phyloP scores from a whole-genome alignment of 1,284 basidiomycete genomes.

The Amylostereum chailletii region DNA sequence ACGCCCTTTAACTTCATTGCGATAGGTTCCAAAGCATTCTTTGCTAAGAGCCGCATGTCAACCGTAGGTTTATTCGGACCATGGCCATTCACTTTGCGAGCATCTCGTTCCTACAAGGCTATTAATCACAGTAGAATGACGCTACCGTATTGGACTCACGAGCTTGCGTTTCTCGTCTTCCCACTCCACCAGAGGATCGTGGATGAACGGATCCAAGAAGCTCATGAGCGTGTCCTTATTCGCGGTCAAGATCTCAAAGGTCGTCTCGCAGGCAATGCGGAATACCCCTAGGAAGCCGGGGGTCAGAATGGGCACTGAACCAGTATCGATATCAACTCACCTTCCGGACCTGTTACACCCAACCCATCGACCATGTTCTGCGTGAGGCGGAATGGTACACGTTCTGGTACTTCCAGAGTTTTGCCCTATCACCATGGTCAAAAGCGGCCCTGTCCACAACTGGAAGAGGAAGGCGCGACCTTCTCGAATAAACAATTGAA shows the following conservation, averaged over 20 bases:
- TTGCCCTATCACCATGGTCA: constrained; percentile 50
- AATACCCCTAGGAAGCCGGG: constrained; percentile 62
- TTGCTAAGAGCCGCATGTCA: constrained; percentile 58
- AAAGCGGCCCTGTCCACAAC: constrained; percentile 1
- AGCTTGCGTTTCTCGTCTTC: constrained; percentile 66
- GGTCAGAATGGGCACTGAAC: background rate
- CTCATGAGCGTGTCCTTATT: constrained; percentile 95
- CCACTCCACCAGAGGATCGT: constrained; percentile 97
- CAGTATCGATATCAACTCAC: constrained; percentile 24
- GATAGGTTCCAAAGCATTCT: constrained; percentile 72
- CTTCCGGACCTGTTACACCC: constrained; percentile 92
- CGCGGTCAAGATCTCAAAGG: constrained; percentile 79
- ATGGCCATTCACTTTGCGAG: too few relatives aligned
- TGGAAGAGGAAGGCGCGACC: constrained; percentile 29
- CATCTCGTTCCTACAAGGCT: too few relatives aligned
- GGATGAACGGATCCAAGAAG: constrained; percentile 95
- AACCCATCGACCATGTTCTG: constrained; percentile 92
- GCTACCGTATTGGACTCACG: constrained; percentile 23
- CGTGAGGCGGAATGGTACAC: constrained; percentile 93
- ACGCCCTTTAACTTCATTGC: constrained; percentile 78
- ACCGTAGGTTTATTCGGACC: constrained; percentile 21
- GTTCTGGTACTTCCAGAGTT: constrained; percentile 84
- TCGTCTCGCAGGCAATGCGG: constrained; percentile 89
- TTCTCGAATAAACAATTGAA: constrained; percentile 99
- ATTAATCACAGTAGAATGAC: constrained; percentile 4